Conservation (phyloP, 2,329 filamentous ascomycete species). For the Aspergillus tanneri region DNA sequence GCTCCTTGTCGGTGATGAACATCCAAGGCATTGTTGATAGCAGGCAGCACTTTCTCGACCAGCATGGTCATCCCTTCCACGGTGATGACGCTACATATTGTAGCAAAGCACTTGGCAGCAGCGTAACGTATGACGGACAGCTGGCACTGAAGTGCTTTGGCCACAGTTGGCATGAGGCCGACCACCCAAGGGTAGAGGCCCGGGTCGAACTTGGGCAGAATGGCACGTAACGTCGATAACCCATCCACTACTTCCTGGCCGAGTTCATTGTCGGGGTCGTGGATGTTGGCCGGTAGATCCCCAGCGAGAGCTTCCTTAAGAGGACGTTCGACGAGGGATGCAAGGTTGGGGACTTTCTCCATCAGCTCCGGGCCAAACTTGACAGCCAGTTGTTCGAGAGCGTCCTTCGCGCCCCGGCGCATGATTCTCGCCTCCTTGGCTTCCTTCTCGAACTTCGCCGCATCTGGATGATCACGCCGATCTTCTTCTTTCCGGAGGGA, state of each 20-base stretch:
- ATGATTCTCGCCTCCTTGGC: constrained; percentile 87
- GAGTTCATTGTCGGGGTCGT: constrained; percentile 68
- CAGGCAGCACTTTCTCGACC: constrained; percentile 87
- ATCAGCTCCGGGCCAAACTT: constrained; percentile 78
- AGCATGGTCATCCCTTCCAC: constrained; percentile 94
- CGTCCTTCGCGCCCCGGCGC: constrained; percentile 88
- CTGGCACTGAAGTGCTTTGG: constrained; percentile 81
- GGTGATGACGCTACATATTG: constrained; percentile 93
- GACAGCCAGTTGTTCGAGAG: constrained; percentile 78
- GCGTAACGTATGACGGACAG: constrained; percentile 94
- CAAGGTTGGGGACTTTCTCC: constrained; percentile 79
- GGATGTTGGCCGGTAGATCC: constrained; percentile 70
- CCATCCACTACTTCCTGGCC: constrained; percentile 94
- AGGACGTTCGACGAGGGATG: constrained; percentile 76
- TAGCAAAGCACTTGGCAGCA: constrained; percentile 95
- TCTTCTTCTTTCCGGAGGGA: constrained; percentile 98
- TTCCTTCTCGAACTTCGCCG: constrained; percentile 84
- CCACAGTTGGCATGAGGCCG: constrained; percentile 77
- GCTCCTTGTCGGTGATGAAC: constrained; percentile 87
- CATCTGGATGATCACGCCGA: constrained; percentile 85
- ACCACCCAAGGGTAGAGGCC: constrained; percentile 78
- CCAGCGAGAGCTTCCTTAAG: constrained; percentile 71
- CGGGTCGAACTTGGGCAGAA: constrained; percentile 83
- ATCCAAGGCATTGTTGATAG: constrained; percentile 86
- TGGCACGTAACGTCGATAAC: constrained; percentile 84